Conservation (phyloP, 495 filamentous ascomycete species). For the Hypoxylon trugodes region DNA sequence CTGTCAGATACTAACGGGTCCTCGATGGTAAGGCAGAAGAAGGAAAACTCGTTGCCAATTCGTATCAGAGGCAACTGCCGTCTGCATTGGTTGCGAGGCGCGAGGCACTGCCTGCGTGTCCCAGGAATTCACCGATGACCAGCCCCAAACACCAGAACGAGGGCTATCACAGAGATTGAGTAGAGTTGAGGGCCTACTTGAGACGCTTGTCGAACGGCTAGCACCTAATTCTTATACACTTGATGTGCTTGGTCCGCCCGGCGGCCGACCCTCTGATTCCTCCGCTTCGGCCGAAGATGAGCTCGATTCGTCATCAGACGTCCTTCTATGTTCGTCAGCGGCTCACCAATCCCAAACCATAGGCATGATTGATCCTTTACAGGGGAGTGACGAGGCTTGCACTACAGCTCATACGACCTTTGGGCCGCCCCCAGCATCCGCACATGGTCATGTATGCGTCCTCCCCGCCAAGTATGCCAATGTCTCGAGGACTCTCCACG, state of each 20-base stretch:
- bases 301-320: conserved; percentile 31
- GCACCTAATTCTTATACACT: conserved; percentile 45
- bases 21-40: conserved; percentile 47
- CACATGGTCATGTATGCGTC: conserved; percentile 8
- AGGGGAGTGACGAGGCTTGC: conserved; percentile 28
- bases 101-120: conserved; percentile 58
- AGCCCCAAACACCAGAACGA: conserved; percentile 44
- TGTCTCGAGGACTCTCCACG: conserved; percentile 44
- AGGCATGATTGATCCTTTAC: conserved; percentile 38
- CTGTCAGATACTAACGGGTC: conserved; percentile 8
- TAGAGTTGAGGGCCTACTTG: conserved; percentile 56
- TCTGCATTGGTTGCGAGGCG: conserved; percentile 57
- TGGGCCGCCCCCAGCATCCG: conserved; percentile 41
- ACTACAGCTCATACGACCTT: conserved; percentile 7
- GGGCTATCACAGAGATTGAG: conserved; percentile 55
- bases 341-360: conserved; percentile 19
- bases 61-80: conserved; percentile 45
- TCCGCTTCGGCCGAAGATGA: conserved; percentile 45
- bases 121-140: conserved; percentile 59
- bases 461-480: conserved; percentile 37
- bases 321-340: conserved; percentile 33
- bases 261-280: conserved; percentile 39
- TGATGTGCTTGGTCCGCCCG: conserved; percentile 30
- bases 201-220: conserved; percentile 54
- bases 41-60: conserved; percentile 59